Evolutionary conservation across 2,329 filamentous ascomycete species (phyloP).

Genomic region (Hypoxylon rubiginosum): DNA sequence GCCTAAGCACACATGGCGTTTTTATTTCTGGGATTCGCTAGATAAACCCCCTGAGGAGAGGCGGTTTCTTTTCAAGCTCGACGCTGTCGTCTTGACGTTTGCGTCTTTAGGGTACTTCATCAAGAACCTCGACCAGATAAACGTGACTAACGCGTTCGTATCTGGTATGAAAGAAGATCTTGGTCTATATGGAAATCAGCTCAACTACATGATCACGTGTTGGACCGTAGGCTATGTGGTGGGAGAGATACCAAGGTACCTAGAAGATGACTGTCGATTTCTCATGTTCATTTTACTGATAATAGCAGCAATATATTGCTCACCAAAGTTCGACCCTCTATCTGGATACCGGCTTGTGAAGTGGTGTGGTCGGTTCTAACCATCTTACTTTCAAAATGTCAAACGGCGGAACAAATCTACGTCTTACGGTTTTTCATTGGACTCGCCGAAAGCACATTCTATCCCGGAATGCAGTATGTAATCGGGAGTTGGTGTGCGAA

Average conservation of each 20-base stretch:
- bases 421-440: constrained; percentile 55
- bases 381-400: constrained; percentile 53
- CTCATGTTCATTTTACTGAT: constrained; percentile 23
- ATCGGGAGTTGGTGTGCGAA: constrained; percentile 54
- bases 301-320: constrained; percentile 51
- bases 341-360: constrained; percentile 55
- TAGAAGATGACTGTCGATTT: not conserved
- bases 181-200: constrained; percentile 57
- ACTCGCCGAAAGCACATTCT: constrained; percentile 49
- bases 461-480: constrained; percentile 54
- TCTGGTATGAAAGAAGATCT: constrained; percentile 62
- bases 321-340: constrained; percentile 54
- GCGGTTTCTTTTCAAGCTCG: constrained; percentile 59
- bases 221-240: constrained; percentile 52
- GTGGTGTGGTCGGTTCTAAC: constrained; percentile 52
- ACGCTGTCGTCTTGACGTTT: constrained; percentile 57
- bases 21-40: constrained; percentile 64
- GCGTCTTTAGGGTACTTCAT: constrained; percentile 60
- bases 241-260: constrained; percentile 52
- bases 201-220: constrained; percentile 52
- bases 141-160: constrained; percentile 60
- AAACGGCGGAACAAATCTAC: constrained; percentile 52
- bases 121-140: constrained; percentile 55
- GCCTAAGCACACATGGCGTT: constrained; percentile 60
- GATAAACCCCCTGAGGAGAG: constrained; percentile 59